phyloP scores from a whole-genome alignment of 306 rosid species.

The Lathyrus oleraceus region DNA sequence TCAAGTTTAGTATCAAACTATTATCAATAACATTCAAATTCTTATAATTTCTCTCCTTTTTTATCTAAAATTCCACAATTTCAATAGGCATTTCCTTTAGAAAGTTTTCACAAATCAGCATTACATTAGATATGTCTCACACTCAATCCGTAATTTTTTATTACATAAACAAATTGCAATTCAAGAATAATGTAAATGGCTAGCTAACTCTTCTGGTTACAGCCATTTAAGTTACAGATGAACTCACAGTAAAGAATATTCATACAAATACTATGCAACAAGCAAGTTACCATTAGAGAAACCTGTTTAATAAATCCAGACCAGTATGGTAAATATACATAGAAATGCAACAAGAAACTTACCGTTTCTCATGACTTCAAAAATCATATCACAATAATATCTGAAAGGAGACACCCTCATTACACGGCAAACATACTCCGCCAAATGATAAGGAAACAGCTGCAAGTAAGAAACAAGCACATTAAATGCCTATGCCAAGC shows the following conservation, averaged over 20 bases:
- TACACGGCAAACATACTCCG: constrained; percentile 92
- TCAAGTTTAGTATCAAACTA: neutral
- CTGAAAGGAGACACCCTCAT: constrained; percentile 97
- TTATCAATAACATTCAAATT: neutral
- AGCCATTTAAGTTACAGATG: constrained; percentile 17
- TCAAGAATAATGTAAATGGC: constrained; percentile 11
- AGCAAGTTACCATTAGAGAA: neutral
- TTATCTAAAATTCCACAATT: neutral
- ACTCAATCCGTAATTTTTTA: constrained; percentile 2
- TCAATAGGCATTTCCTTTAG: neutral
- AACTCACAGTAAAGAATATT: constrained; percentile 1
- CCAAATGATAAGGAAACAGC: constrained; percentile 97
- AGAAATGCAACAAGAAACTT: constrained; percentile 45
- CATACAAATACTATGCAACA: constrained; percentile 18
- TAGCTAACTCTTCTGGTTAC: constrained; percentile 5
- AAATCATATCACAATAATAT: constrained; percentile 96
- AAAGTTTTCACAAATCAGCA: neutral
- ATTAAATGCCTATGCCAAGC: constrained; percentile 37
- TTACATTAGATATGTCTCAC: constrained; percentile 9
- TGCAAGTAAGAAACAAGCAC: constrained; percentile 55
- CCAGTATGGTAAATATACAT: constrained; percentile 24
- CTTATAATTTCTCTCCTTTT: neutral
- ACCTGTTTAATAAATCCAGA: constrained; percentile 19
- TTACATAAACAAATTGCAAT: constrained; percentile 11
- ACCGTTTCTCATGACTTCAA: constrained; percentile 98